A percentile compares a stretch with the other conserved stretches of the same genome.
phyloP scores from a whole-genome alignment of 192 early-diverging fungal genomes.

The Coemansia sp. region DNA sequence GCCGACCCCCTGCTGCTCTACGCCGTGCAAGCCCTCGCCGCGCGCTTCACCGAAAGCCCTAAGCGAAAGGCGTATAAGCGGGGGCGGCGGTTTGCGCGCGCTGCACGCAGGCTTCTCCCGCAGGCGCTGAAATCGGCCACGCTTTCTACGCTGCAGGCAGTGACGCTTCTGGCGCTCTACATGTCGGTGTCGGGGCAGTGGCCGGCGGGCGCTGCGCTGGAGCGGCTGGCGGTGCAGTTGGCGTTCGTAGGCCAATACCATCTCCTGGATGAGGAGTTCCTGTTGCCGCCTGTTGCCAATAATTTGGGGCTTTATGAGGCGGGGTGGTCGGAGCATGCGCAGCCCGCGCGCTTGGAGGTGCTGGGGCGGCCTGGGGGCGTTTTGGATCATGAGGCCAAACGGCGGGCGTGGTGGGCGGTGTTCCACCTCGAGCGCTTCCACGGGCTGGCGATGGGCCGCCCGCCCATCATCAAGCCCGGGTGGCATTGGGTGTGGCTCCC shows the following conservation, averaged over 20 bases:
- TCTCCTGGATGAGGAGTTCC: slow-evolving; percentile 50
- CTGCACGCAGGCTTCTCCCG: slow-evolving; percentile 28
- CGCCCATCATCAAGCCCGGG: slow-evolving; percentile 52
- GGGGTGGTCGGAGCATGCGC: slow-evolving; percentile 50
- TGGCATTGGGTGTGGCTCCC: slow-evolving; percentile 57
- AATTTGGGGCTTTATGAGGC: slow-evolving; percentile 46
- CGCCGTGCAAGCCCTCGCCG: slow-evolving; percentile 40
- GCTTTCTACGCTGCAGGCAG: slow-evolving; percentile 43
- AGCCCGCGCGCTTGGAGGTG: slow-evolving; percentile 39
- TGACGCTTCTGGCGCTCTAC: slow-evolving; percentile 37
- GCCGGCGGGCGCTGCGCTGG: slow-evolving; percentile 48
- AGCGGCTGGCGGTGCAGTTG: slow-evolving; percentile 48
- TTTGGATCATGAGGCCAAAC: slow-evolving; percentile 43
- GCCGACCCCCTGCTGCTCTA: slow-evolving; percentile 43
- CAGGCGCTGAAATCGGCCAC: slow-evolving; percentile 4
- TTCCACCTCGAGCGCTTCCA: slow-evolving; percentile 53
- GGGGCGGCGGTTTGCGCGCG: slow-evolving; percentile 30
- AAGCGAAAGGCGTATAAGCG: slow-evolving; percentile 21
- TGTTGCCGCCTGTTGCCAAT: slow-evolving; percentile 43
- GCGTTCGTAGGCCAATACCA: slow-evolving; percentile 52
- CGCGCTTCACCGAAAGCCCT: slow-evolving; percentile 10
- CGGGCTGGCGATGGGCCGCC: slow-evolving; percentile 51
- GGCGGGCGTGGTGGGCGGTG: slow-evolving; percentile 51
- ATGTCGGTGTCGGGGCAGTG: slow-evolving; percentile 48
- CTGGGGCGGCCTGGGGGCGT: slow-evolving; percentile 43